Base-by-base conservation (phyloP, 768 basidiomycete species). In the Russula foetens region DNA sequence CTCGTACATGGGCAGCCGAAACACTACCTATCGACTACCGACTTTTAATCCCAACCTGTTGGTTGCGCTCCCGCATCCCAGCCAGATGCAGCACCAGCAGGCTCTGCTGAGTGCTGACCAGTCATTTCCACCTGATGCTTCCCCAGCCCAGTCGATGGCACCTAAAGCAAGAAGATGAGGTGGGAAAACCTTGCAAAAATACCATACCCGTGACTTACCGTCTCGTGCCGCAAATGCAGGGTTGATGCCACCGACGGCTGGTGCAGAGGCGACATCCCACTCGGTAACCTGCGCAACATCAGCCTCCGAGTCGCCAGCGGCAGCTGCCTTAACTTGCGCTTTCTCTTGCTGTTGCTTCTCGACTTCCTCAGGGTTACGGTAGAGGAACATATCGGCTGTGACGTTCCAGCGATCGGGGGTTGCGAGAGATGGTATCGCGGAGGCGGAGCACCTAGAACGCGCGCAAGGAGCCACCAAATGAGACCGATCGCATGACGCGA, bases 361-460 rank as follows among this genome's bases (percentile, higher is more conserved):
- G 68, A 98, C 90, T 77, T 99, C 97, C 74, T 99, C 95, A 63
- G 96, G 94, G 78, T 98, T 95, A 71, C 96, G 91, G 85, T 98
- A 98, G 87, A 98, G 93, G 88, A 95, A 95, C 88, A 96, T 89
- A 76, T 96, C 95, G 67, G 94, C 93, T 92, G 98, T 97, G 75
- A 97, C 89, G 73, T 86, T 90, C 97, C 97, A 99, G 69, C 90
- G 90, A 64, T 96, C 94, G 63, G 84, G 74, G 44, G 92, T 88
- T n/a, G 69, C 97, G 85, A 62, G 93, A 88, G 75, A 98, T 86
- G 58, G 91, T 90, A 49, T 97, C 97, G 63, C 93, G 85, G 71
- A 99, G 82, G 71, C 97, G 85, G 75, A 99, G 88, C 69, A 97
- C 93, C 73, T 99, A n/a, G n/a, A n/a, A n/a, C 97, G 69, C 97